Conservation (phyloP, 257 asterid genomes). For the Fraxinus cuspidata region DNA sequence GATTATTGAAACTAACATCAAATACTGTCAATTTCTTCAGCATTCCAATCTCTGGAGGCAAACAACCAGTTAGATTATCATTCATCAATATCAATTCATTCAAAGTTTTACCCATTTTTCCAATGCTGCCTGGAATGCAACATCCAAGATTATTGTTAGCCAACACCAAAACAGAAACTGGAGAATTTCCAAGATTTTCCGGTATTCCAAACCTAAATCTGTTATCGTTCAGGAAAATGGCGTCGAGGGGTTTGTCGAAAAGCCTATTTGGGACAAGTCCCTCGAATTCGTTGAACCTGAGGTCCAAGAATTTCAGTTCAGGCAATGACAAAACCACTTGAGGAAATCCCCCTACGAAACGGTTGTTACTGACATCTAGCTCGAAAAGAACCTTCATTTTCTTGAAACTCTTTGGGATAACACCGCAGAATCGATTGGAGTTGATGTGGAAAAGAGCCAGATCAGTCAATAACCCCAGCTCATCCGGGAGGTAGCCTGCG, state of each 20-base stretch:
- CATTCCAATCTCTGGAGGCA: conserved; percentile 62
- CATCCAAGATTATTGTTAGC: conserved; percentile 72
- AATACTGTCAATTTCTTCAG: conserved; percentile 56
- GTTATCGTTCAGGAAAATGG: conserved; percentile 65
- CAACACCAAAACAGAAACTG: conserved; percentile 66
- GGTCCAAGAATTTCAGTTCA: conserved; percentile 54
- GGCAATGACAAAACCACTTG: conserved; percentile 55
- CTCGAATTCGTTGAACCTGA: conserved; percentile 73
- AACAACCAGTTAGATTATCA: conserved; percentile 69
- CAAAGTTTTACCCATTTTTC: conserved; percentile 55
- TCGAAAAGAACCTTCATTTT: conserved; percentile 49
- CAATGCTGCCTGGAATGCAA: conserved; percentile 66
- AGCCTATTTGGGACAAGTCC: conserved; percentile 53
- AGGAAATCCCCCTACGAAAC: conserved; percentile 74
- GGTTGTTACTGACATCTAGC: conserved; percentile 69
- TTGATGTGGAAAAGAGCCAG: conserved; percentile 69
- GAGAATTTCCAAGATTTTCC: conserved; percentile 63
- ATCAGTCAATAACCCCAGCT: conserved; percentile 63
- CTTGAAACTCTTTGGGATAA: conserved; percentile 46
- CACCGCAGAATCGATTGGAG: conserved; percentile 71
- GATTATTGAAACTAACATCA: conserved; percentile 61
- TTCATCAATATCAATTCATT: conserved; percentile 59
- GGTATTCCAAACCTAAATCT: conserved; percentile 64
- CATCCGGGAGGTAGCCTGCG: conserved; percentile 66
- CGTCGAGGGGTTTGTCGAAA: conserved; percentile 60